Conservation (phyloP, 2,329 filamentous ascomycete genomes). For the Aspergillus awamori region DNA sequence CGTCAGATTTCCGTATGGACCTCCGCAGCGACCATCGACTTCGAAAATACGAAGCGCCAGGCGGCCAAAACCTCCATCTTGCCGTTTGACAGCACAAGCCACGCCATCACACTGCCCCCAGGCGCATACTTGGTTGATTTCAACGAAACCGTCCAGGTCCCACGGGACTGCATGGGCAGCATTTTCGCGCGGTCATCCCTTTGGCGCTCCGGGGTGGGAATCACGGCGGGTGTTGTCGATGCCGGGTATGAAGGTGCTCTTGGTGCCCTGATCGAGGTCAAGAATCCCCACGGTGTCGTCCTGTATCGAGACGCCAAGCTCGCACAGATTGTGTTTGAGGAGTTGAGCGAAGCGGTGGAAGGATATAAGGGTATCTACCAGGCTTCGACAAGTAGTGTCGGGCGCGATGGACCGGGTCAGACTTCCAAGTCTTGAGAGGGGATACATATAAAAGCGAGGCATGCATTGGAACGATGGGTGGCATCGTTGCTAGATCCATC, state of each 20-base stretch:
- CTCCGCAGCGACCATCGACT: constrained; percentile 34
- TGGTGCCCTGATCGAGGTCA: constrained; percentile 43
- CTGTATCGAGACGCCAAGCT: constrained; percentile 40
- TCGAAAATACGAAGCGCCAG: constrained; percentile 33
- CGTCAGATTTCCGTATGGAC: constrained; percentile 31
- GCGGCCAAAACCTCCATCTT: constrained; percentile 20
- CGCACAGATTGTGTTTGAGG: constrained; percentile 46
- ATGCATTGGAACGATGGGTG: too few species aligned
- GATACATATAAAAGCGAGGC: too few species aligned
- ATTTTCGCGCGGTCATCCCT: constrained; percentile 45
- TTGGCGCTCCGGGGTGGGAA: constrained; percentile 42
- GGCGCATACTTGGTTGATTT: constrained; percentile 41
- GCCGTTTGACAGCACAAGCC: constrained; percentile 16
- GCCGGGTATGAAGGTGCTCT: constrained; percentile 47
- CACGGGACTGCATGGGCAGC: constrained; percentile 44
- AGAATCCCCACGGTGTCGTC: constrained; percentile 40
- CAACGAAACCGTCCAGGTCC: constrained; percentile 46
- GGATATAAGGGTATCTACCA: constrained; percentile 47
- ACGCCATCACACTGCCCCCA: constrained; percentile 24
- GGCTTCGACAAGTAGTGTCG: constrained; percentile 21
- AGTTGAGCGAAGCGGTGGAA: constrained; percentile 40
- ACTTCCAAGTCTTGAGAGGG: too few species aligned
- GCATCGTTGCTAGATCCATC: too few species aligned
- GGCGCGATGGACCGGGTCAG: constrained; percentile 16
- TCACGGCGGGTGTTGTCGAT: constrained; percentile 48